Evolutionary conservation across 441 rosid species (phyloP).

Genomic region (Theobroma grandiflorum): DNA sequence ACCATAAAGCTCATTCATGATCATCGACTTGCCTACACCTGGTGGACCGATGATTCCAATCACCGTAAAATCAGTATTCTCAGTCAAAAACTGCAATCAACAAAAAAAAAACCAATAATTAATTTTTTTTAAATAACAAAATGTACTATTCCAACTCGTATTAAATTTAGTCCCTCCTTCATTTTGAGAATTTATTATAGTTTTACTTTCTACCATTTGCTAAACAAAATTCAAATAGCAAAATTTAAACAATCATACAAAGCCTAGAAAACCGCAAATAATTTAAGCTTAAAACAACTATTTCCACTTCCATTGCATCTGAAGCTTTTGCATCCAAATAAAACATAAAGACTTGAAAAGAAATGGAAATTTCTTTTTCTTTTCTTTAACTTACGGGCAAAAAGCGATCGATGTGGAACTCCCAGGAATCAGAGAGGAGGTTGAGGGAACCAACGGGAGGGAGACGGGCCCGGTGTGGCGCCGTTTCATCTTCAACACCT

Average conservation of each 20-base stretch:
- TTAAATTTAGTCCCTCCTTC: neutral
- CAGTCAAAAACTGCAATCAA: conserved; percentile 71
- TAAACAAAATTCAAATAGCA: neutral
- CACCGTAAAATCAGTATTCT: conserved; percentile 85
- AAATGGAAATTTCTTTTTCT: neutral
- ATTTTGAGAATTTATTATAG: neutral
- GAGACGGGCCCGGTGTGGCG: conserved; percentile 60
- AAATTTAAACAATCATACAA: neutral
- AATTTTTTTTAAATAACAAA: neutral
- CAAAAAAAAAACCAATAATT: neutral
- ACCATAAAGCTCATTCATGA: conserved; percentile 84
- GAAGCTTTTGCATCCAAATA: neutral
- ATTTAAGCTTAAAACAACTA: neutral
- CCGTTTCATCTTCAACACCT: conserved; percentile 59
- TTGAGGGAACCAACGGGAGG: conserved; percentile 76
- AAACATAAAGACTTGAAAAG: no score
- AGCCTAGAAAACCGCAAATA: neutral
- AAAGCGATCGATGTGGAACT: conserved; percentile 81
- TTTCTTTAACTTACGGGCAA: conserved; percentile 60
- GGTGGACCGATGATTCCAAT: conserved; percentile 82
- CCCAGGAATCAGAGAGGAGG: conserved; percentile 90
- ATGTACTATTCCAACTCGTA: neutral
- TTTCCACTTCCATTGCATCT: neutral
- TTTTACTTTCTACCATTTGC: neutral
- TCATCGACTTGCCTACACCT: conserved; percentile 82